Base-by-base conservation (phyloP, 345 rosid genomes). In the Pistacia integerrima region DNA sequence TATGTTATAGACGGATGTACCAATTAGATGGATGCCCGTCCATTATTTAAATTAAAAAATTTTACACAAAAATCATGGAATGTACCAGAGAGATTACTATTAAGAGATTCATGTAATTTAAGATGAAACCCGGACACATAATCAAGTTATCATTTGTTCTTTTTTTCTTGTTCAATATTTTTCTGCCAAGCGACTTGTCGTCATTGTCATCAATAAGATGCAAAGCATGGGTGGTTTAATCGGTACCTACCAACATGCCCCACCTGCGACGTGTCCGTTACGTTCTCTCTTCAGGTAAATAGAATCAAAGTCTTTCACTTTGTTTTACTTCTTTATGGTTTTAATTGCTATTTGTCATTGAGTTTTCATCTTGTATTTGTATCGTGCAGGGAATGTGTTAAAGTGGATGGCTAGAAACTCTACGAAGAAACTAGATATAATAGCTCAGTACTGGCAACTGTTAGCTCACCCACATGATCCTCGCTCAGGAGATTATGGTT, bases 221-320 rank as follows among this genome's bases (percentile, higher is more conserved):
- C 90, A 85, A 90, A 84, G 97, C 98, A 52, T 94, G 98, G 98
- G 87, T 92, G 5, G 98, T 94, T 76, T 97, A 92, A 56, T 94
- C 98, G 51, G 90, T 92, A 80, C 98, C 98, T 74, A 94, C 96
- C 9, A 92, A 90, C 78, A 94, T 92, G 97, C 90, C 91, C 20
- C 83, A 84, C 77, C 97, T 94, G 83, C 88, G 73, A 44, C 89
- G 51, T 17, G 87, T 90, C 79, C 76, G 94, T 25, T 94, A 94
- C 58, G 92, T 92, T 51, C 91, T 94, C 74, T 87, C 94, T 35
- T 85, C 97, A 13, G 92, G 98, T 89, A 83, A 80, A 20, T 62
- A 41, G 14, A 38, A 44, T 14, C 5, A 70, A 75, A 25, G 18
- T 22, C 11, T 49, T 58, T 62, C 17, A 12, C 28, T 70, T 18